Base-by-base conservation (phyloP, 2,329 filamentous ascomycete species). In the Diaporthe capsici region DNA sequence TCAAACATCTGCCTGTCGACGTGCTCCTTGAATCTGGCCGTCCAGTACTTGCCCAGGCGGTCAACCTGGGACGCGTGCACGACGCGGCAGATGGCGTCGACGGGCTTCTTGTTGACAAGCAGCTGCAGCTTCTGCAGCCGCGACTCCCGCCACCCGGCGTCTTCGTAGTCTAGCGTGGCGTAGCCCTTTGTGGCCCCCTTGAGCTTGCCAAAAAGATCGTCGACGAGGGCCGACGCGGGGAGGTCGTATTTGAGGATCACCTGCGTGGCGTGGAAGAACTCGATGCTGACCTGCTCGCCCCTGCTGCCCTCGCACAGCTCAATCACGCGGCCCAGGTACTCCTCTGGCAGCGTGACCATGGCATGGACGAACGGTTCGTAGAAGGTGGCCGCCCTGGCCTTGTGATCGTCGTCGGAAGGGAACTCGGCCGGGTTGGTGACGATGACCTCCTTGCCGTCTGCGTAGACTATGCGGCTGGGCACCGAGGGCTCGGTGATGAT, bases 401-500 rank as follows among this genome's bases (percentile, higher is more conserved):
- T 85, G 15, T 84, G 82, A 58, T 90, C 86, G 17, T 92, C 90
- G 2, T 80, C 78, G 61, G 97, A 95, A 0, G 97, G 97, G 80
- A 98, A 99, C 67, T 95, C 89, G 58, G 94, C 93, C 0, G 97
- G 96, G 80, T 97, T 98, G 75, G 94, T 93, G 78, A 98, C 92
- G 75, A 98, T 89, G 44, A 91, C 89, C 81, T 97, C 94, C 3
- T 86, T 91, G n/a, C 95, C 95, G 81, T 96, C 91, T 61, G 87
- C 89, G 89, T 93, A 97, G 13, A 94, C 84, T 10, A 98, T 90
- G 83, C 96, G 97, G 80, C 96, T 97, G 4, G 97, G 96, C 17
- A 99, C 97, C 0, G 95, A 96, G 0, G 97, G 97, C 51, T 98
- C 96, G 0, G 97, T 99, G 82, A 99, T 97, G 84, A 99, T 98